Evolutionary conservation across 495 filamentous ascomycete species (phyloP).

Genomic region (Podospora fimiseda): DNA sequence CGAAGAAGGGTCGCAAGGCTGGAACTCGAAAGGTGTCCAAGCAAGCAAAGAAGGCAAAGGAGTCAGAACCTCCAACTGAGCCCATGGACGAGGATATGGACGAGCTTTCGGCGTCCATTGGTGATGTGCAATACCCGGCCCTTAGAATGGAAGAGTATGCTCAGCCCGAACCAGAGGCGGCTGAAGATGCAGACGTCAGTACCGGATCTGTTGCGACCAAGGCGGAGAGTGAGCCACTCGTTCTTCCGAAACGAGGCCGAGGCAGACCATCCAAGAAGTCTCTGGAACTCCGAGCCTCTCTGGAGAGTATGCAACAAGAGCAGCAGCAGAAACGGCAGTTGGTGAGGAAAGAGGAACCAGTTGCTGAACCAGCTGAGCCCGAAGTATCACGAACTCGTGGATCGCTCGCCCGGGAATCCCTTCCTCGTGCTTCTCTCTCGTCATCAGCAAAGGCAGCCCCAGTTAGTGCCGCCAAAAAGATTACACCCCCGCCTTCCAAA

Average conservation of each 20-base stretch:
- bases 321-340: slow-evolving; percentile 5
- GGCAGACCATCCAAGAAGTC: slow-evolving; percentile 30
- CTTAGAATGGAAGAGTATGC: slow-evolving; percentile 17
- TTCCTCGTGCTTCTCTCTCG: slow-evolving; percentile 9
- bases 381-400: neutral
- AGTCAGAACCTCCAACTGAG: slow-evolving; percentile 11
- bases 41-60: slow-evolving; percentile 41
- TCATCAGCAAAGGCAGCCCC: slow-evolving; percentile 9
- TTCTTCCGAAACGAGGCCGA: slow-evolving; percentile 27
- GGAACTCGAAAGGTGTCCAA: slow-evolving; percentile 38
- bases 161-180: slow-evolving; percentile 25
- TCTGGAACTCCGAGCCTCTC: slow-evolving; percentile 10
- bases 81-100: slow-evolving; percentile 18
- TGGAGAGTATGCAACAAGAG: slow-evolving; percentile 10
- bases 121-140: slow-evolving; percentile 13
- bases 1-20: slow-evolving; percentile 42
- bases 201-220: slow-evolving; percentile 35
- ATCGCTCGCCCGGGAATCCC: neutral
- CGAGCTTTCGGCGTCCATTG: slow-evolving; percentile 14
- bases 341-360: slow-evolving; percentile 1
- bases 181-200: slow-evolving; percentile 39
- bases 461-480: slow-evolving; percentile 11
- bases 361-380: slow-evolving; percentile 12
- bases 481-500: slow-evolving; percentile 3
- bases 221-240: slow-evolving; percentile 14